These are phyloP conservation scores for Lasiosphaeriaceae sp. DNA, from an alignment of 495 filamentous ascomycete species.

Conservation along the genomic window DNA sequence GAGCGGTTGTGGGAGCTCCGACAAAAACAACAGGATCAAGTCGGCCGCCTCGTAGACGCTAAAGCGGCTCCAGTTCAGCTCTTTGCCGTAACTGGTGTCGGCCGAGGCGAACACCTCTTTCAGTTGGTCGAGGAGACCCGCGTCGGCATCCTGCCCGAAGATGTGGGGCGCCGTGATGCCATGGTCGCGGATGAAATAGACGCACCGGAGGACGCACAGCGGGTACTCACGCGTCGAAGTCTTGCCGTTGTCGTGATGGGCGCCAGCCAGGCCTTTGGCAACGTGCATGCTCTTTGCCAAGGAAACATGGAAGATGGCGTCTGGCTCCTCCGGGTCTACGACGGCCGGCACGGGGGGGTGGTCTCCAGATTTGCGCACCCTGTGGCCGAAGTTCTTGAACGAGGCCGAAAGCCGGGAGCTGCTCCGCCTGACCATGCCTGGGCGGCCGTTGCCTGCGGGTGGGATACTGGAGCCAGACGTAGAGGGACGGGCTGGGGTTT, in stretches of 20 bases:
- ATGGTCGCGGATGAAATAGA: conserved; percentile 37
- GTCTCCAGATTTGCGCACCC: neutral
- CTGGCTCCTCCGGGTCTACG: conserved; percentile 1
- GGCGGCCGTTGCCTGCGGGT: neutral
- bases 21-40: conserved; percentile 36
- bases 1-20: conserved; percentile 35
- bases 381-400: conserved; percentile 11
- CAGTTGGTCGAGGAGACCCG: conserved; percentile 28
- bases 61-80: conserved; percentile 35
- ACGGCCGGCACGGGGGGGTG: neutral
- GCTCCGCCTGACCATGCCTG: conserved; percentile 23
- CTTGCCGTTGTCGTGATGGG: conserved; percentile 32
- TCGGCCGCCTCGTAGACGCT: conserved; percentile 39
- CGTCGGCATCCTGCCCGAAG: conserved; percentile 35
- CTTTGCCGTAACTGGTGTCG: conserved; percentile 35
- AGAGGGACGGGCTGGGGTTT: conserved; percentile 1
- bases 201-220: conserved; percentile 41
- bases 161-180: conserved; percentile 32
- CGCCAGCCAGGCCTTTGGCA: conserved; percentile 35
- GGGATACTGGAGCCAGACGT: conserved; percentile 6
- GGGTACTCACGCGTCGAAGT: conserved; percentile 39
- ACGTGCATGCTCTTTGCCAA: conserved; percentile 36
- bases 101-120: conserved; percentile 31
- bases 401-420: conserved; percentile 32
- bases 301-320: conserved; percentile 36